Evolutionary conservation across 176 grass and related monocot genomes (phyloP), one percentile per base, ranked within the genome.

Genomic region (Pontederia paniculata): DNA sequence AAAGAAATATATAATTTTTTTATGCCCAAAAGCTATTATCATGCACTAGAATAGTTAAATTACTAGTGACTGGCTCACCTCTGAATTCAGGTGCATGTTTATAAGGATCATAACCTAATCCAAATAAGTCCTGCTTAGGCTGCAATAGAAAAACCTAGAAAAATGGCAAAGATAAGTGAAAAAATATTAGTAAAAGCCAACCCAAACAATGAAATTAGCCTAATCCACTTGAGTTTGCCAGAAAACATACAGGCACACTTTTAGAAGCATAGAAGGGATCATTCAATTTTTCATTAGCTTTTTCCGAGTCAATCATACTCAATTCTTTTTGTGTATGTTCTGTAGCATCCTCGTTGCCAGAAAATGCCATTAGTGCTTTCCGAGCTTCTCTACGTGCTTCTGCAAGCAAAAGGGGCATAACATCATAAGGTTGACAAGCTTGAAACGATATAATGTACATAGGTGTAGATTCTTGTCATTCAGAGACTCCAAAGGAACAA

Each of bases 51-150:
- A 44, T 43, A 53, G 47, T 46, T 10, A 12, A 55, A 31, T 48
- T 12, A 17, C 58, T 21, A 48, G 21, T 54, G 44, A 17, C 60
- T 60, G 50, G 18, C 57, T 44, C 70, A 96, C 90, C 90, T 97
- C 78, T 68, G 57, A 97, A 97, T 69, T 97, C 91, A 62, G 91
- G 91, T 43, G 91, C 86, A 86, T 84, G 77, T 66, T 81, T 88
- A 66, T 87, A 97, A 57, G 91, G 91, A 78, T 97, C 91, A 72
- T 78, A 97, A 74, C 91, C 86, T 73, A 97, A 86, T 58, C 91
- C 91, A 87, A 84, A 72, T 48, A 97, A 66, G 76, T 97, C 91
- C 55, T 81, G 74, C 68, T 97, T 97, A 65, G 91, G 91, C 60
- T 84, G 77, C 80, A 97, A 79, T 23, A 97, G 77, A 57, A 73